phyloP scores from a whole-genome alignment of 2,329 filamentous ascomycete species.

The Cladophialophora bantiana region DNA sequence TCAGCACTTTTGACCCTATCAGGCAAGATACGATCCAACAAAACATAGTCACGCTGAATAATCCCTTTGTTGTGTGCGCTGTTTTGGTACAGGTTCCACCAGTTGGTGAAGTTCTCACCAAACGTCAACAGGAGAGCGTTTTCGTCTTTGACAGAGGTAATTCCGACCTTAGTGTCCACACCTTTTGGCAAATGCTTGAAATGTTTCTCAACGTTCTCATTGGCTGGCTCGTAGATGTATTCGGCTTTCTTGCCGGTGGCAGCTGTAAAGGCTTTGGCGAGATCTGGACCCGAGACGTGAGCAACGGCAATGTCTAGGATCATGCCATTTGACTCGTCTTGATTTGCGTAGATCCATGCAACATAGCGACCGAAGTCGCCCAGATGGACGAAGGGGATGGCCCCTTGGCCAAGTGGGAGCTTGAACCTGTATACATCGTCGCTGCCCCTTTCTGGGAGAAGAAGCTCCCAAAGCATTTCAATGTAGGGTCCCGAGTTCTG shows the following conservation, averaged over 20 bases:
- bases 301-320: constrained; percentile 55
- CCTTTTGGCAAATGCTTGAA: constrained; percentile 14
- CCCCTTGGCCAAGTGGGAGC: constrained; percentile 48
- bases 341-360: constrained; percentile 58
- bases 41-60: constrained; percentile 54
- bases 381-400: constrained; percentile 52
- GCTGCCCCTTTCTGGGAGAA: constrained; percentile 48
- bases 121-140: constrained; percentile 50
- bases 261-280: constrained; percentile 51
- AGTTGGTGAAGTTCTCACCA: constrained; percentile 59
- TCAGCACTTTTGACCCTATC: constrained; percentile 55
- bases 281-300: constrained; percentile 49
- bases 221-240: constrained; percentile 47
- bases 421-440: constrained; percentile 52
- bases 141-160: constrained; percentile 41
- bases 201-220: constrained; percentile 43
- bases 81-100: constrained; percentile 56
- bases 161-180: constrained; percentile 34
- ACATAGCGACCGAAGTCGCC: constrained; percentile 58
- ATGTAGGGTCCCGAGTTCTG: constrained; percentile 40
- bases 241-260: constrained; percentile 52
- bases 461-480: constrained; percentile 38
- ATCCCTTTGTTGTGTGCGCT: constrained; percentile 52
- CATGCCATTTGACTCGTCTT: constrained; percentile 51
- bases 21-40: constrained; percentile 61